Evolutionary conservation across 2,329 filamentous ascomycete genomes (phyloP).

Genomic region (Aspergillus luchuensis): DNA sequence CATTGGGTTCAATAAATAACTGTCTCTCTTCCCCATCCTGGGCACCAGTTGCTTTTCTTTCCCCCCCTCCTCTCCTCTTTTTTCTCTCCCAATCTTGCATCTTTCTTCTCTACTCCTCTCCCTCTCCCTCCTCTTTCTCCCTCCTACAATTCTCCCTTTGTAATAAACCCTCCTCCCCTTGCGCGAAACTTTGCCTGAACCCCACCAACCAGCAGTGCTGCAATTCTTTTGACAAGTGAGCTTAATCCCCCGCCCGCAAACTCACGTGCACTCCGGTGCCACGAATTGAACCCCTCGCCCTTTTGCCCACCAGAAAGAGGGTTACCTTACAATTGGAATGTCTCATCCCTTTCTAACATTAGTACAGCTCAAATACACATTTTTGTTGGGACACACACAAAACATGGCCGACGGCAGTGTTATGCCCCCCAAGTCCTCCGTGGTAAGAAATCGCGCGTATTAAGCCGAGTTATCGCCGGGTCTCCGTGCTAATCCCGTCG

Average conservation of each 20-base stretch:
- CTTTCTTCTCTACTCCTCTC: conserved; percentile 2
- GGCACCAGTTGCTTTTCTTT: conserved; percentile 7
- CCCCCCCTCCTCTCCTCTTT: conserved; percentile 1
- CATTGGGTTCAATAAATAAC: conserved; percentile 19
- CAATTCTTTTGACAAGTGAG: conserved; percentile 14
- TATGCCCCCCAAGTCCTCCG: conserved; percentile 38
- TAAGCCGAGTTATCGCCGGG: conserved; percentile 5
- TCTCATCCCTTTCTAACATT: background rate
- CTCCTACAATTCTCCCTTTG: background rate
- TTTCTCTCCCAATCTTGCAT: conserved; percentile 3
- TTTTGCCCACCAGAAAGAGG: background rate
- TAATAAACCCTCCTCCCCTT: background rate
- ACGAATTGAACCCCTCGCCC: background rate
- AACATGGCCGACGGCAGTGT: conserved; percentile 43
- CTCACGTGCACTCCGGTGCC: conserved; percentile 16
- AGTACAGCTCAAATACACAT: conserved; percentile 7
- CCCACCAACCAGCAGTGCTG: conserved; percentile 7
- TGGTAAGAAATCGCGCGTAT: conserved; percentile 38
- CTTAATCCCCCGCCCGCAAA: conserved; percentile 17
- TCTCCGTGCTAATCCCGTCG: conserved; percentile 17
- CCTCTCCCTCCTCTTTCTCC: background rate
- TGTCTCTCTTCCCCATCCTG: conserved; percentile 7
- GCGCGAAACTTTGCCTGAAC: background rate
- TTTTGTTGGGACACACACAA: conserved; percentile 15
- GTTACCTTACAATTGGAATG: background rate